Evolutionary conservation across 2,329 filamentous ascomycete genomes (phyloP).

Genomic region (Ceratocystiopsis minuta): DNA sequence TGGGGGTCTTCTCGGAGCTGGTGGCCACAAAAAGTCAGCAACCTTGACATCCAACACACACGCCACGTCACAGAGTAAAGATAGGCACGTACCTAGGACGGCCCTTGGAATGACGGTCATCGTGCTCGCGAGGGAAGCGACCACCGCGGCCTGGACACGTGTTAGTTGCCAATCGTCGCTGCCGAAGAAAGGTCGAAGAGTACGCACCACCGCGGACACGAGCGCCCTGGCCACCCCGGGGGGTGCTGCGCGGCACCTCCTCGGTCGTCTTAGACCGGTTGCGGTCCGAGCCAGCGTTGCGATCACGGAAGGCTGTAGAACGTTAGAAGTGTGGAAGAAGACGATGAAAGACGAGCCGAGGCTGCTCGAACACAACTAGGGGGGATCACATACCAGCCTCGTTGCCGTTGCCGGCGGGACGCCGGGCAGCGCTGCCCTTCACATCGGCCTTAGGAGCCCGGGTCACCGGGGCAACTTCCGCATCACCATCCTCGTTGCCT

Average conservation of each 20-base stretch:
- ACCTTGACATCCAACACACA: no score
- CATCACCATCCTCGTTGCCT: slow-evolving; percentile 47
- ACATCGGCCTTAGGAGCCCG: slow-evolving; percentile 62
- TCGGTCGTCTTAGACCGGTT: slow-evolving; percentile 71
- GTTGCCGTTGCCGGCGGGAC: slow-evolving; percentile 51
- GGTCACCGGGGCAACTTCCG: slow-evolving; percentile 66
- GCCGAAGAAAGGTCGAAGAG: no score
- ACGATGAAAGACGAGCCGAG: no score
- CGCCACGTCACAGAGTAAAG: no score
- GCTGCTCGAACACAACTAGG: neutral
- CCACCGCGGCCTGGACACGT: slow-evolving; percentile 30
- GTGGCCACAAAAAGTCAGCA: neutral
- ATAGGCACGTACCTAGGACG: slow-evolving; percentile 24
- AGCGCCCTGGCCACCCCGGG: slow-evolving; percentile 45
- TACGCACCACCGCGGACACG: slow-evolving; percentile 40
- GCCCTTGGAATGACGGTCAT: slow-evolving; percentile 37
- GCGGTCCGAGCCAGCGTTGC: slow-evolving; percentile 58
- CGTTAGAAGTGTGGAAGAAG: slow-evolving; percentile 6
- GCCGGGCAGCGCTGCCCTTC: slow-evolving; percentile 33
- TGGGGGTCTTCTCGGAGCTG: slow-evolving; percentile 71
- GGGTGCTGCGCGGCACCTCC: slow-evolving; percentile 36
- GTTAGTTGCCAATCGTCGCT: neutral
- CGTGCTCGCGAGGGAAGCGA: slow-evolving; percentile 32
- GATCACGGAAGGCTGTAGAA: slow-evolving; percentile 67
- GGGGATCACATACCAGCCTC: slow-evolving; percentile 55